Evolutionary conservation across 371 early-diverging fungal genomes (phyloP).

Genomic region (Sporodiniella umbellata): DNA sequence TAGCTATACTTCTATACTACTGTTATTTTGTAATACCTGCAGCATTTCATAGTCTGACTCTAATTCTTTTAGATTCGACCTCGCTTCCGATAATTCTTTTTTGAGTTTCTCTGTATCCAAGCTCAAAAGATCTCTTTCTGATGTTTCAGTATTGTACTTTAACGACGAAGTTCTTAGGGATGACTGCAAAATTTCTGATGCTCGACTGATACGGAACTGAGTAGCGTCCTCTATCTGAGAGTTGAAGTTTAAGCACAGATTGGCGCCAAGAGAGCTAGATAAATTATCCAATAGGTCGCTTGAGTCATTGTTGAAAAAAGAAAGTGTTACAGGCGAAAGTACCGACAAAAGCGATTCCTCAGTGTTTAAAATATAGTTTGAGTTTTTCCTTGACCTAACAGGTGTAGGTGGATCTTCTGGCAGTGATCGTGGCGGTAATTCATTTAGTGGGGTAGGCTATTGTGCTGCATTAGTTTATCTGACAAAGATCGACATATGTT

Average conservation of each 20-base stretch:
- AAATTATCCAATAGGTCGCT: slow-evolving; percentile 17
- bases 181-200: slow-evolving; percentile 16
- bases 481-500: no score
- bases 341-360: slow-evolving; percentile 9
- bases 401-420: slow-evolving; percentile 12
- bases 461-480: no score
- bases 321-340: slow-evolving; percentile 10
- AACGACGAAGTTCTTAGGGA: slow-evolving; percentile 13
- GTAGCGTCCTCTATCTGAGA: neutral
- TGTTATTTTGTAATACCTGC: no score
- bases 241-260: slow-evolving; percentile 3
- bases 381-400: slow-evolving; percentile 15
- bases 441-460: neutral
- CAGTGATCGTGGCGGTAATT: slow-evolving; percentile 1
- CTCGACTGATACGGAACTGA: slow-evolving; percentile 10
- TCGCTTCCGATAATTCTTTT: slow-evolving; percentile 10
- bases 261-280: slow-evolving; percentile 17
- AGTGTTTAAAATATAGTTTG: neutral
- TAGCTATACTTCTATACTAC: no score
- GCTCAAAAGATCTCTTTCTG: neutral
- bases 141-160: neutral
- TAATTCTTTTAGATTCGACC: slow-evolving; percentile 17
- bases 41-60: slow-evolving; percentile 14
- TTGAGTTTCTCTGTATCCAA: slow-evolving; percentile 7
- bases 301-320: slow-evolving; percentile 17